These are phyloP conservation scores for Rutidosis leptorrhynchoides DNA, from an alignment of 129 eudicot genomes.

Conservation along the genomic window DNA sequence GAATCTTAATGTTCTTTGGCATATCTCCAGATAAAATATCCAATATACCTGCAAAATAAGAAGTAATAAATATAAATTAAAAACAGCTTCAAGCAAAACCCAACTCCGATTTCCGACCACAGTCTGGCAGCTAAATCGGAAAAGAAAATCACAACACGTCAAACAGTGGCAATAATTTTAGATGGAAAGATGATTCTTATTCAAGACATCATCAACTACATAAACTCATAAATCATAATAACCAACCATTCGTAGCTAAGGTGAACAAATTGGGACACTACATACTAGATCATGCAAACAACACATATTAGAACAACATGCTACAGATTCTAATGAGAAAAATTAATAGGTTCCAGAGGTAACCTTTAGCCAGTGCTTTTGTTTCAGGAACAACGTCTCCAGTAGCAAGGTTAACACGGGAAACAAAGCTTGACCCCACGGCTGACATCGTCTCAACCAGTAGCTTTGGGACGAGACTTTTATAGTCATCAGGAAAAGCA, in stretches of 20 bases:
- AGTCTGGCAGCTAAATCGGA: no score
- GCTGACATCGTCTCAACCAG: conserved; percentile 71
- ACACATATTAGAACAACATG: conserved; percentile 1
- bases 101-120: no score
- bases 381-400: conserved; percentile 95
- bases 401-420: conserved; percentile 86
- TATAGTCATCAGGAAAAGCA: conserved; percentile 96
- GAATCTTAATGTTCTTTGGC: conserved; percentile 84
- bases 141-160: no score
- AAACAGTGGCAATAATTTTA: no score
- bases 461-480: conserved; percentile 78
- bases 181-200: no score
- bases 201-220: no score
- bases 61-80: no score
- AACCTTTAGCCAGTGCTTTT: conserved; percentile 89
- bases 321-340: background rate
- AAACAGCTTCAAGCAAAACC: no score
- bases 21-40: conserved; percentile 87
- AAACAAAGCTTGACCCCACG: conserved; percentile 69
- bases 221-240: no score
- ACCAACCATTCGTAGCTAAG: no score
- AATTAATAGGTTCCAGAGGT: conserved; percentile 12
- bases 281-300: no score
- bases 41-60: conserved; percentile 87
- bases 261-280: no score